Evolutionary conservation across 305 asterid species (phyloP), one percentile per base, ranked within the genome.

Genomic region (Fraxinus paxiana): DNA sequence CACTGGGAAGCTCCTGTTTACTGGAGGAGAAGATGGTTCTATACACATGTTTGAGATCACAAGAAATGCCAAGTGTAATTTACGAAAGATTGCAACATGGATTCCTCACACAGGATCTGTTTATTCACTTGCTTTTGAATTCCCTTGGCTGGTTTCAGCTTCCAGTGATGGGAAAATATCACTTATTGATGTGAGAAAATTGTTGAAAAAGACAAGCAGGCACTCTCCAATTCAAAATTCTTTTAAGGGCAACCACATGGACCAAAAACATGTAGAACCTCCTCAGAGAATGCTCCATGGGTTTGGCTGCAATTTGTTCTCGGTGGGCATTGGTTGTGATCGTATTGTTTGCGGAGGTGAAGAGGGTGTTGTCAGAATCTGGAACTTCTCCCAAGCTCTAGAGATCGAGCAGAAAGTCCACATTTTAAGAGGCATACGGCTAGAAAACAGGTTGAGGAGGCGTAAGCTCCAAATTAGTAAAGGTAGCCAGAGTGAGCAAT

Each of bases 271-370:
- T 77, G 92, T 91, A n/a, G 98, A 92, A 83, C 92, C 97, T 15
- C 98, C 99, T 67, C 98, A 93, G 83, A 91, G 98, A 84, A 92
- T 95, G 99, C 92, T 95, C 13, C 97, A 93, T 76, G 98, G 99
- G 6, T 95, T 91, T 56, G 95, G 96, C 35, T 84, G 90, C 84
- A 95, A 93, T 87, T 84, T 95, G 83, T 92, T 92, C 79, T 92
- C 99, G 0, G 91, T 95, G 46, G 97, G 85, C 54, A 73, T 92
- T 77, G 98, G 98, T 31, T 88, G 78, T 48, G 97, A 95, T 81
- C 97, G 99, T 26, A 93, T 95, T 71, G 97, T 93, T 15, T 92
- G 99, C 78, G 97, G 92, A 79, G 97, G 99, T 77, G 99, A 95
- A 89, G 97, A 95, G 83, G 99, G 99, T 54, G 90, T 92, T 74